A percentile compares a stretch with the other conserved stretches of the same genome.
phyloP scores from a whole-genome alignment of 768 basidiomycete species.

The Lanmaoa rubissima region DNA sequence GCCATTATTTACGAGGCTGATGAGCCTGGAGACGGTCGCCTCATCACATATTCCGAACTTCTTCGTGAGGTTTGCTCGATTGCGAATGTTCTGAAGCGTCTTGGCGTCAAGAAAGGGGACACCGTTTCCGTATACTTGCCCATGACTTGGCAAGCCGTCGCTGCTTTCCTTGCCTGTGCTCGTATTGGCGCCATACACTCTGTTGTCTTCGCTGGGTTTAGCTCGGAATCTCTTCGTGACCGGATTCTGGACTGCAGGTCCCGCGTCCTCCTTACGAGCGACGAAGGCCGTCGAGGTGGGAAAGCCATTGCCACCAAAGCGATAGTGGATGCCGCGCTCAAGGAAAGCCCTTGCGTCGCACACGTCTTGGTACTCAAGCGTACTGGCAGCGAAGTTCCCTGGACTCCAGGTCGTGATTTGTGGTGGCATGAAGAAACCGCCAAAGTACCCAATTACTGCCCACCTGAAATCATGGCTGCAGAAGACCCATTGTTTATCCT shows the following conservation, averaged over 20 bases:
- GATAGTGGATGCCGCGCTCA: constrained; percentile 90
- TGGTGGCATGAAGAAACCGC: constrained; percentile 97
- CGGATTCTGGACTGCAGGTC: constrained; percentile 86
- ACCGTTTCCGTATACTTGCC: constrained; percentile 91
- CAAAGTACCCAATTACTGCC: constrained; percentile 85
- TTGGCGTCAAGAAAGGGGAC: constrained; percentile 94
- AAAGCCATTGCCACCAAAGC: constrained; percentile 93
- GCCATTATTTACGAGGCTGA: constrained; percentile 99
- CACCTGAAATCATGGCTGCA: constrained; percentile 81
- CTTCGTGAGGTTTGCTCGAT: constrained; percentile 85
- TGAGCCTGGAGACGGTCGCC: constrained; percentile 77
- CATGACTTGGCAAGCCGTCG: constrained; percentile 94
- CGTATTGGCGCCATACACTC: constrained; percentile 96
- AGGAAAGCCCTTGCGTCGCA: constrained; percentile 80
- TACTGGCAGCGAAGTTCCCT: constrained; percentile 80
- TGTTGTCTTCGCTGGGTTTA: constrained; percentile 97
- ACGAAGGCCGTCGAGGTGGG: constrained; percentile 92
- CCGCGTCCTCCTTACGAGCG: constrained; percentile 90
- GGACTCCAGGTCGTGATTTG: constrained; percentile 80
- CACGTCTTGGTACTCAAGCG: constrained; percentile 88
- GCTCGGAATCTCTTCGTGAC: constrained; percentile 90
- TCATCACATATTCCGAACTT: constrained; percentile 81
- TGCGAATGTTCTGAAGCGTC: constrained; percentile 87
- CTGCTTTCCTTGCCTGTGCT: constrained; percentile 96
- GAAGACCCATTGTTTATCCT: constrained; percentile 99